Conservation (phyloP, 2,329 filamentous ascomycete genomes). For the Cercospora berteroae region DNA sequence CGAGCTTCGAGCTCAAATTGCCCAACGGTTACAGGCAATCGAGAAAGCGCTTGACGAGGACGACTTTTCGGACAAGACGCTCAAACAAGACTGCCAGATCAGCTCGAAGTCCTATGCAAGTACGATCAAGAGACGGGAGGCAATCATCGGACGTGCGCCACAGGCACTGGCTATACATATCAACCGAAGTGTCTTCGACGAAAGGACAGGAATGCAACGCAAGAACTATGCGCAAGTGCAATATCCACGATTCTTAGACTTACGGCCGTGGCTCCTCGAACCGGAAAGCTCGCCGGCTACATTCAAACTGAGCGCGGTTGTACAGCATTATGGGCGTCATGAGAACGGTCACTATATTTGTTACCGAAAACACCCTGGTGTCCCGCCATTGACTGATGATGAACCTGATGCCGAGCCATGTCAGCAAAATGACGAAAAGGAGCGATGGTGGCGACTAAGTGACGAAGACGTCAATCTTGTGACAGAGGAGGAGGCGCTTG, state of each 20-base stretch:
- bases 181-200: conserved; percentile 89
- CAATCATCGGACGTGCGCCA: conserved; percentile 78
- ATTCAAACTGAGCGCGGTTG: conserved; percentile 56
- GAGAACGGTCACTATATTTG: conserved; percentile 96
- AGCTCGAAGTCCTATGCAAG: conserved; percentile 64
- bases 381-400: conserved; percentile 28
- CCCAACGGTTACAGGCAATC: conserved; percentile 62
- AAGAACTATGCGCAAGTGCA: conserved; percentile 80
- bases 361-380: conserved; percentile 67
- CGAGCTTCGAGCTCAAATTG: conserved; percentile 44
- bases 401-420: conserved; percentile 20
- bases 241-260: conserved; percentile 71
- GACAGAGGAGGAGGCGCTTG: conserved; percentile 69
- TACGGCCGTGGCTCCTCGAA: conserved; percentile 79
- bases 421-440: conserved; percentile 31
- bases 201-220: conserved; percentile 70
- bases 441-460: conserved; percentile 86
- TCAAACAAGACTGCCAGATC: conserved; percentile 49
- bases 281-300: conserved; percentile 18
- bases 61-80: conserved; percentile 64
- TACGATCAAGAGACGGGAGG: conserved; percentile 85
- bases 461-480: conserved; percentile 80
- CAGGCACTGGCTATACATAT: conserved; percentile 80
- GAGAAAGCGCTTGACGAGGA: conserved; percentile 72
- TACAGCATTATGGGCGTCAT: conserved; percentile 86